Base-by-base conservation (phyloP, 2,329 filamentous ascomycete genomes). In the Pseudogymnoascus sp. region DNA sequence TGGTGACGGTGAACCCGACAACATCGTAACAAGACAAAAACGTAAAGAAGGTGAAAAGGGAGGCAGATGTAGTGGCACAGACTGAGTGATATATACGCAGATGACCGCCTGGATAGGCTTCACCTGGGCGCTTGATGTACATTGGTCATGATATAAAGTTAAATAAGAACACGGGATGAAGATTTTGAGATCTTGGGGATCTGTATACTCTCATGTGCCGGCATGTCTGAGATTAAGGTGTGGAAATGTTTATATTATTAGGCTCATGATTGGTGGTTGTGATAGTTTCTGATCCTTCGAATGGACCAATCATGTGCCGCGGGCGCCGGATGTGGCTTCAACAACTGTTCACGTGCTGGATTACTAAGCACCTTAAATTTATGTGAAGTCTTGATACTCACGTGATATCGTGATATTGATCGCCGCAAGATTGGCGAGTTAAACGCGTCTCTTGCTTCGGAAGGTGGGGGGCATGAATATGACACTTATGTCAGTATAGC, bases 261-360 rank as follows among this genome's bases (percentile, higher is more conserved):
- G 50, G 50, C 50, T 56, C 28, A 31, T 56, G 50, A 56, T 56
- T 56, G 50, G 50, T 56, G 28, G 28, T 18, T 28, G 50, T 56
- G 28, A 56, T 56, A 35, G 28, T 7, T 14, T 56, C 28, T 33
- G 28, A n/a, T 35, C 18, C n/a, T 33, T 11, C 11, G 3, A 35
- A 12, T 10, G 4, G n/a, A 33, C 50, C 50, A 56, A 35, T 56
- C 50, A 56, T 56, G n/a, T 35, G 25, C 7, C 28, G 18, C 1
- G 16, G 47, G 47, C 14, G 4, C 5, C n/a, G 25, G 25, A 21
- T 53, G 47, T 31, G 47, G 47, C 14, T 16, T n/a, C 28, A 6
- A 18, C 50, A 3, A 12, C 8, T 14, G 31, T 12, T 56, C 50
- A 56, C 5, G 28, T 8, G 28, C 2, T 12, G 1, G 0, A 31